These are phyloP conservation scores for Aspergillus sp. DNA, from an alignment of 2,329 filamentous ascomycete genomes.

Conservation along the genomic window DNA sequence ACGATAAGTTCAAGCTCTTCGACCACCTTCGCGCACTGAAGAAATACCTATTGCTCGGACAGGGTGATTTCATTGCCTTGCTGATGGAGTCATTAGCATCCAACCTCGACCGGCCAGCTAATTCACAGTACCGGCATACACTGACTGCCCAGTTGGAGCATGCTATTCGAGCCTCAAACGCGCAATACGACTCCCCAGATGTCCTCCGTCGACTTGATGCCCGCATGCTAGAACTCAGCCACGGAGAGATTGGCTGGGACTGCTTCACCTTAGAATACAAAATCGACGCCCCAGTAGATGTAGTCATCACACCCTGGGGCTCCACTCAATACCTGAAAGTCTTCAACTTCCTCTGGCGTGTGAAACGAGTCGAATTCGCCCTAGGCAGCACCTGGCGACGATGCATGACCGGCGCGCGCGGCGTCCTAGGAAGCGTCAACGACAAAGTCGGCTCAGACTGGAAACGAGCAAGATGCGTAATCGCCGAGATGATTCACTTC, in stretches of 20 bases:
- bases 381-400: conserved; percentile 88
- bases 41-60: conserved; percentile 89
- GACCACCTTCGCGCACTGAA: conserved; percentile 90
- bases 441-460: conserved; percentile 75
- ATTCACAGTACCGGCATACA: conserved; percentile 93
- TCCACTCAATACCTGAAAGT: conserved; percentile 97
- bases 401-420: conserved; percentile 90
- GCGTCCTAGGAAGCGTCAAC: conserved; percentile 79
- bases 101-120: conserved; percentile 92
- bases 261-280: conserved; percentile 99
- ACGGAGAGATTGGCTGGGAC: conserved; percentile 98
- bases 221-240: conserved; percentile 95
- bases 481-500: conserved; percentile 99
- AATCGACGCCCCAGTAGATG: conserved; percentile 92
- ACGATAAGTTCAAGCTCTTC: conserved; percentile 90
- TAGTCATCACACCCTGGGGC: conserved; percentile 94
- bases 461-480: conserved; percentile 83
- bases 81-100: conserved; percentile 95
- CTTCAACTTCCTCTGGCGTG: conserved; percentile 98
- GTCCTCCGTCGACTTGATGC: conserved; percentile 89
- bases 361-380: conserved; percentile 96
- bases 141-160: conserved; percentile 97
- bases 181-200: conserved; percentile 90
- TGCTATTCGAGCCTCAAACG: conserved; percentile 94
- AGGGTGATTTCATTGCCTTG: conserved; percentile 95